Evolutionary conservation across 371 early-diverging fungal species (phyloP).

Genomic region (Mortierella sp.): DNA sequence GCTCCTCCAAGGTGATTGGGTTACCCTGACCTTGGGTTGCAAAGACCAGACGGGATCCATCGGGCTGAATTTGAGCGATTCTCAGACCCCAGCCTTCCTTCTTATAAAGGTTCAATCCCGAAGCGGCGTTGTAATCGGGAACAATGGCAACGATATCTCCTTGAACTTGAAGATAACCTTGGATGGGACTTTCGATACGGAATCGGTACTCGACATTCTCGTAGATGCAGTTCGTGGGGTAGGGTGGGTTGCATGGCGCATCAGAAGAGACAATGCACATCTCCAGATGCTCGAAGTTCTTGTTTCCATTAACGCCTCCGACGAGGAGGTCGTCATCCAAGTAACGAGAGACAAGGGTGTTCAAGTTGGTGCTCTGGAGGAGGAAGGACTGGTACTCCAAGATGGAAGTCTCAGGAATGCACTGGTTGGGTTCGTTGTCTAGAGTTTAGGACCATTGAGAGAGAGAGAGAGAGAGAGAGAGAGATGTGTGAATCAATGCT

Average conservation of each 20-base stretch:
- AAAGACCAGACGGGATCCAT: constrained; percentile 14
- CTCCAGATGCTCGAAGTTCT: constrained; percentile 4
- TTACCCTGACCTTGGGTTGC: constrained; percentile 7
- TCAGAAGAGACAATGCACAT: constrained; percentile 12
- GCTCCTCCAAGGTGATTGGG: constrained; percentile 12
- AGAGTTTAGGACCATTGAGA: background rate
- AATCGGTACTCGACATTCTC: constrained; percentile 9
- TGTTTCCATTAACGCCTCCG: constrained; percentile 1
- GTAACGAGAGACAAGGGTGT: background rate
- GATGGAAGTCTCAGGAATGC: constrained; percentile 4
- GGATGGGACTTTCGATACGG: constrained; percentile 12
- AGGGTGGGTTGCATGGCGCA: constrained; percentile 3
- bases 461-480: too few species aligned
- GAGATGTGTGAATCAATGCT: background rate
- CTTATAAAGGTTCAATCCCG: constrained; percentile 25
- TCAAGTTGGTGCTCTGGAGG: constrained; percentile 2
- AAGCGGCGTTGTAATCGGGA: constrained; percentile 4
- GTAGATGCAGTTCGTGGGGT: constrained; percentile 10
- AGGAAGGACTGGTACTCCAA: constrained; percentile 13
- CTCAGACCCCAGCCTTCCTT: constrained; percentile 28
- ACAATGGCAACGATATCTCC: constrained; percentile 10
- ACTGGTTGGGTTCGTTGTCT: background rate
- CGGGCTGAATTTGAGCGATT: constrained; percentile 3
- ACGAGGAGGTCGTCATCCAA: background rate
- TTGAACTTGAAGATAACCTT: constrained; percentile 18